Evolutionary conservation across 768 basidiomycete species (phyloP), one percentile per base, ranked within the genome.

Genomic region (Sporobolomyces roseus): DNA sequence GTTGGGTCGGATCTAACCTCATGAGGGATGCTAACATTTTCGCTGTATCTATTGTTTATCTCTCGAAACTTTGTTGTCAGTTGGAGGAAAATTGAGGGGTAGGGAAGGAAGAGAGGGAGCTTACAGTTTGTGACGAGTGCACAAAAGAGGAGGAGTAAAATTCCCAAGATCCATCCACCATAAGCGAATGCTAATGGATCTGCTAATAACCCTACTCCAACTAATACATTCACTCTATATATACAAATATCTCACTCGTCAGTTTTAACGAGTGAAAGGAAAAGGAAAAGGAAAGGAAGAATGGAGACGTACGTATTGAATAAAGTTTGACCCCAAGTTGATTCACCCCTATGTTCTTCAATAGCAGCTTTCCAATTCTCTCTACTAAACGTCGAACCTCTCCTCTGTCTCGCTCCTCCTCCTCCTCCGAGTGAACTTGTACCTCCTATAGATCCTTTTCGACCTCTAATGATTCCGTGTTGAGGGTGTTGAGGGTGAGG

Each of bases 51-150:
- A 27, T 10, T 17, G 25, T 10, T 3, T 23, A 13, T 4, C 2
- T 13, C 33, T 25, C 19, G 38, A 36, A 48, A 30, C 32, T 21
- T 43, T n/a, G 0, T 35, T 2, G 10, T 16, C 53, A 16, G 23
- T 3, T 17, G 19, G 1, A 2, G n/a, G 4, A 1, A 41, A 17
- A 9, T 9, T 41, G 17, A 17, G 19, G 13, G 54, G 30, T 25
- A 27, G 17, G 19, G 17, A 14, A 56, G 30, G 12, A 83, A 88
- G 64, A 75, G 12, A 23, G 21, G 21, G 32, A 35, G 93, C 91
- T 91, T 93, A 78, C 96, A 90, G 76, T 91, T 94, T 12, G 91
- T 88, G 23, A 93, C 78, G 66, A 83, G 82, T 0, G 88, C 91
- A 74, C 91, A 93, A 60, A 84, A 84, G 16, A 90, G 76, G 65